A percentile compares a stretch with the other conserved stretches of the same genome.
Evolutionary conservation across 495 filamentous ascomycete genomes (phyloP).

Genomic region (Daldinia concentrica): DNA sequence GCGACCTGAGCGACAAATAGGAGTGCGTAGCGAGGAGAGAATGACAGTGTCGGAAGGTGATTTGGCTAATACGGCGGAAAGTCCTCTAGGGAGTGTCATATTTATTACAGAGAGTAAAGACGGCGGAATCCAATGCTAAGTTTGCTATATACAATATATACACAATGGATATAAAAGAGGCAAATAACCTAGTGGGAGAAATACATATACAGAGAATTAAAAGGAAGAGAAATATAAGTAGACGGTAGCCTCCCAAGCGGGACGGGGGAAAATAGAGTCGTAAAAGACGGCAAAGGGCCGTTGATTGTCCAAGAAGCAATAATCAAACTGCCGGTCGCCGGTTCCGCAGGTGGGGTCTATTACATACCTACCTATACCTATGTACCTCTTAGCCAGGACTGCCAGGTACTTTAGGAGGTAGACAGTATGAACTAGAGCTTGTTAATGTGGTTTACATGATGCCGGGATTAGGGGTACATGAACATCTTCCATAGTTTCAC

Average conservation of each 20-base stretch:
- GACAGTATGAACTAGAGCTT: background rate
- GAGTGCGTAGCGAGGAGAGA: slow-evolving; percentile 86
- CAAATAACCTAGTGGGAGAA: background rate
- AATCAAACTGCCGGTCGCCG: slow-evolving; percentile 38
- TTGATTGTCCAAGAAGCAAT: background rate
- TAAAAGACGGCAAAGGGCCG: background rate
- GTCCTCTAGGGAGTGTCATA: slow-evolving; percentile 60
- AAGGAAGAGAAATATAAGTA: background rate
- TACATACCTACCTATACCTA: too few species aligned
- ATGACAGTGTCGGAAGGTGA: slow-evolving; percentile 85
- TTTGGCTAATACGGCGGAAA: slow-evolving; percentile 82
- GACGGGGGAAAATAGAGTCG: slow-evolving; percentile 1
- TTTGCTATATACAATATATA: slow-evolving; percentile 11
- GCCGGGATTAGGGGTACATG: background rate
- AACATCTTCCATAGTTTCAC: background rate
- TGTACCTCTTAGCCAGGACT: background rate
- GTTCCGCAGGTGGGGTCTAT: slow-evolving; percentile 33
- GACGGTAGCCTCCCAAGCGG: background rate
- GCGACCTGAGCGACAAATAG: slow-evolving; percentile 81
- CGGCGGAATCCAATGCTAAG: background rate
- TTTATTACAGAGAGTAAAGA: background rate
- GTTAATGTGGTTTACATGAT: too few species aligned
- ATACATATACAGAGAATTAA: slow-evolving; percentile 6
- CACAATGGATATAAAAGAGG: background rate
- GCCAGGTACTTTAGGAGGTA: background rate